phyloP scores from a whole-genome alignment of 139 green algal genomes.

The Chara braunii region DNA sequence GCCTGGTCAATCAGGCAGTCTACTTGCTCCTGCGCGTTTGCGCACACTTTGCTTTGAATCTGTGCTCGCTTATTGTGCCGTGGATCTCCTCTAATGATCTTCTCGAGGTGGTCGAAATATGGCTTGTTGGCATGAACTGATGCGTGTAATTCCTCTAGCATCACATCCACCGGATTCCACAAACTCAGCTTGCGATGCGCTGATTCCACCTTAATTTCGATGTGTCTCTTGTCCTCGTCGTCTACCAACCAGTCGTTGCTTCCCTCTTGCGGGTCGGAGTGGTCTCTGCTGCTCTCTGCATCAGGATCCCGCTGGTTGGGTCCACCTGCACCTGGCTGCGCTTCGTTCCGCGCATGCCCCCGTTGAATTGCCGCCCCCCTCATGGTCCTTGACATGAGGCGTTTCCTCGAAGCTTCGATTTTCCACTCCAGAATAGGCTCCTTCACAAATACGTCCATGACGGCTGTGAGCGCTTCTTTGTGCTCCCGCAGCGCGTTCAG shows the following conservation, averaged over 20 bases:
- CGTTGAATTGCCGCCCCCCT: neutral
- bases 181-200: constrained; percentile 47
- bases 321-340: neutral
- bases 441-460: constrained; percentile 50
- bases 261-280: neutral
- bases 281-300: neutral
- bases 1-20: constrained; percentile 58
- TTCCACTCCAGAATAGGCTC: constrained; percentile 67
- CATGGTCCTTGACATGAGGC: neutral
- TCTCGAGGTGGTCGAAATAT: neutral
- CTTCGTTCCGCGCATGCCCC: neutral
- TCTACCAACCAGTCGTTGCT: neutral
- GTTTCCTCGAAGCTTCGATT: constrained; percentile 40
- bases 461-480: constrained; percentile 2
- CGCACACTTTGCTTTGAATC: constrained; percentile 5
- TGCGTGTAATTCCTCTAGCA: neutral
- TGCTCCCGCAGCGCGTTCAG: constrained; percentile 36
- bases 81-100: neutral
- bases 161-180: constrained; percentile 50
- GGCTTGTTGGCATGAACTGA: constrained; percentile 1
- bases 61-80: neutral
- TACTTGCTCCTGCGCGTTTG: constrained; percentile 41
- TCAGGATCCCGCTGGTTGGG: neutral
- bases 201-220: constrained; percentile 44
- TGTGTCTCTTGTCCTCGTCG: constrained; percentile 23